Evolutionary conservation across 1,284 basidiomycete species (phyloP), one percentile per base, ranked within the genome.

Genomic region (Pseudozyma pruni): DNA sequence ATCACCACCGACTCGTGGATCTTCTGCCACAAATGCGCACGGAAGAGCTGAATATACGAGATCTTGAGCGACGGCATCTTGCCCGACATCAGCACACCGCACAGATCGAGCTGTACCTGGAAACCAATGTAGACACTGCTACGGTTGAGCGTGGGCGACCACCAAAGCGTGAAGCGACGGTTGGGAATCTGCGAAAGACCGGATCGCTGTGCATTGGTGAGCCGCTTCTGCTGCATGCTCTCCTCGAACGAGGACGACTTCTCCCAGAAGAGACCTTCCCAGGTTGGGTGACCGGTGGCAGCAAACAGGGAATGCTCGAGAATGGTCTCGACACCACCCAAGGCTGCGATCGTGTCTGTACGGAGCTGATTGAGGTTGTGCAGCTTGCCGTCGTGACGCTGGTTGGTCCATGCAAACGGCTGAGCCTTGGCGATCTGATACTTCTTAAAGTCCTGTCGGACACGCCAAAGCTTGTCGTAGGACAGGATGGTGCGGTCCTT

Each of bases 81-180:
- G 78, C 94, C 94, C 84, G 96, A 93, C 91, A 91, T 92, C 78
- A 84, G 84, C 55, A 84, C 83, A 82, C 93, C 95, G 22, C 95
- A 98, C 71, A 98, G 84, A 86, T 98, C 95, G 46, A 98, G 88
- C 81, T 98, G 96, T 19, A 98, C 96, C 84, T 98, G 96, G 91
- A 98, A 98, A 88, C 95, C 96, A 81, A 98, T 94, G 81, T 98
- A 98, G 83, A 98, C 94, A 82, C 98, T 98, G 53, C 94, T 94
- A 72, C 94, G 91, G 85, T 98, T 98, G 86, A 98, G 94, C 7
- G 84, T 85, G 17, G 94, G 94, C 81, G 91, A 94, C 95, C 95
- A 99, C 96, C 96, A 99, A 7, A 98, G 87, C 3, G 94, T 98
- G 86, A 98, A 98, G n/a, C 95, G 91, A 89, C 96, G 94, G 83